Percentiles rank a stretch among this genome's conserved stretches.
Conservation (phyloP, 768 basidiomycete genomes). For the Suillus americanus region DNA sequence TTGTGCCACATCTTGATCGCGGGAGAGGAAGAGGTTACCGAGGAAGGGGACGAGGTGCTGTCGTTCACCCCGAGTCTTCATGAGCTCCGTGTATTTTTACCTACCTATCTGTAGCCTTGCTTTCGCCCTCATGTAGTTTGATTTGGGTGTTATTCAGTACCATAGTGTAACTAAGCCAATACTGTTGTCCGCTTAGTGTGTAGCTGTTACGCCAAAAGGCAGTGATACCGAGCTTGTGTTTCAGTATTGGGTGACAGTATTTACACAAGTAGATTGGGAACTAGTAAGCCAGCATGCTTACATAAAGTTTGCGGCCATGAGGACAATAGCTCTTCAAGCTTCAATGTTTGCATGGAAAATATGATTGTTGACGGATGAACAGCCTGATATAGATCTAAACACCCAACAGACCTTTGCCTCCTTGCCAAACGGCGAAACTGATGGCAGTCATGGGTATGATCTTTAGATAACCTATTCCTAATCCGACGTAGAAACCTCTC, state of each 20-base stretch:
- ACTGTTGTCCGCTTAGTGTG: too few relatives aligned
- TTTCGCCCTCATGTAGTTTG: not conserved
- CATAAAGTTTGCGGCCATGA: too few relatives aligned
- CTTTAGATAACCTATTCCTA: constrained; percentile 91
- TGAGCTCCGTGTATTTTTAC: constrained; percentile 9
- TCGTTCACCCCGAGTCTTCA: constrained; percentile 9
- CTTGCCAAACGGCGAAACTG: constrained; percentile 89
- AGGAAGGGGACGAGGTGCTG: constrained; percentile 29
- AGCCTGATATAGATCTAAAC: constrained; percentile 12
- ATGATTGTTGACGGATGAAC: not conserved
- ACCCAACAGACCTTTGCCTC: constrained; percentile 28
- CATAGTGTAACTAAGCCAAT: too few relatives aligned
- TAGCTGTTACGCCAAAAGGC: too few relatives aligned
- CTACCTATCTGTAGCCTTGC: not conserved
- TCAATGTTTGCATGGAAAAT: not conserved
- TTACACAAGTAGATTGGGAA: too few relatives aligned
- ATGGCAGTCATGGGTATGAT: constrained; percentile 96
- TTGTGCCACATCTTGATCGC: constrained; percentile 26
- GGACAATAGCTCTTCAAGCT: not conserved
- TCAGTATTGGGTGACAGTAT: too few relatives aligned
- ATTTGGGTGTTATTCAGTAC: not conserved
- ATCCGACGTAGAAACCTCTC: constrained; percentile 89
- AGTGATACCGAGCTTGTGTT: too few relatives aligned
- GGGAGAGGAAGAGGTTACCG: constrained; percentile 31
- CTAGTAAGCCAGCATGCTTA: too few relatives aligned